A percentile compares a stretch with the other conserved stretches of the same genome.
Conservation (phyloP, 768 basidiomycete genomes). For the Naganishia onofrii region DNA sequence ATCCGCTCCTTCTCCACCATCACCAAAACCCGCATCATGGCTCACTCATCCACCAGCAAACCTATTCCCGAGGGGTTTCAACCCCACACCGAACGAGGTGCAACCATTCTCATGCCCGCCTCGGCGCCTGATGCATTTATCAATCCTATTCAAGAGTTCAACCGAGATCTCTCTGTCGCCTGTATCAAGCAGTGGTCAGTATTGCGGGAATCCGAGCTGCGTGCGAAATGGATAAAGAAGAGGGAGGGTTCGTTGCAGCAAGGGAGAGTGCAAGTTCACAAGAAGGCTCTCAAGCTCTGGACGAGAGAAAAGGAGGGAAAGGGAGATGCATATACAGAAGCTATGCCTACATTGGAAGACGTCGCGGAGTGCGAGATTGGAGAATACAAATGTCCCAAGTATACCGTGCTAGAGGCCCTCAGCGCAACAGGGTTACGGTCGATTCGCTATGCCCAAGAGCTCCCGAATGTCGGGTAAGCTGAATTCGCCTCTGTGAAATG, state of each 20-base stretch:
- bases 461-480: conserved; percentile 79
- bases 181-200: conserved; percentile 74
- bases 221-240: conserved; percentile 56
- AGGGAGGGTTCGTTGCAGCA: conserved; percentile 60
- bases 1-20: not conserved
- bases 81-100: conserved; percentile 49
- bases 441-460: conserved; percentile 96
- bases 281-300: conserved; percentile 39
- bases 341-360: not conserved
- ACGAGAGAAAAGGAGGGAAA: conserved; percentile 45
- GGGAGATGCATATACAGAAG: conserved; percentile 51
- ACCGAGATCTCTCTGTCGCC: conserved; percentile 87
- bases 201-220: conserved; percentile 38
- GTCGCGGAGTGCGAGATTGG: not conserved
- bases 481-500: too few species aligned
- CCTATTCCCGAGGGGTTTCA: conserved; percentile 43
- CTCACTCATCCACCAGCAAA: not conserved
- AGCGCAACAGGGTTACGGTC: conserved; percentile 93
- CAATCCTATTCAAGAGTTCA: conserved; percentile 98
- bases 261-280: conserved; percentile 57
- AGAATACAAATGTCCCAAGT: conserved; percentile 55
- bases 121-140: conserved; percentile 76
- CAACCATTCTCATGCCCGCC: conserved; percentile 66
- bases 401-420: conserved; percentile 84
- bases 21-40: conserved; percentile 5